These are phyloP conservation scores for Agaricus sinodeliciosus DNA, from an alignment of 768 basidiomycete species.

Conservation along the genomic window DNA sequence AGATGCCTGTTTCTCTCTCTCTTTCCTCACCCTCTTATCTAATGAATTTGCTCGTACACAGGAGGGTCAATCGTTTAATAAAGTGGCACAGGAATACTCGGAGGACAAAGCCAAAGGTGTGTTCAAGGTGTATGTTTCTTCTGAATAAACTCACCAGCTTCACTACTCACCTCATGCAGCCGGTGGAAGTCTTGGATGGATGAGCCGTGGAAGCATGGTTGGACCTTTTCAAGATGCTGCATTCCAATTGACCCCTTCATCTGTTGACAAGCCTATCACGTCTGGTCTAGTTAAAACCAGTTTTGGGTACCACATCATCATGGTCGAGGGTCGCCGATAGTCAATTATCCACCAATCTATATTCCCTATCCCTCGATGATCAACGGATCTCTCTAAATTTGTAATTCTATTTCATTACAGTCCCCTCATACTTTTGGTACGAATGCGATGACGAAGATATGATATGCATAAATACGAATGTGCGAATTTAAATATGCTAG, in stretches of 20 bases:
- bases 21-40: not conserved
- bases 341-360: no score
- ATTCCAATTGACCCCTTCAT: constrained; percentile 72
- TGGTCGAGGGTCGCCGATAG: constrained; percentile 73
- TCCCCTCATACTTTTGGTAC: not conserved
- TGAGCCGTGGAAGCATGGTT: constrained; percentile 83
- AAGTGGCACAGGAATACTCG: constrained; percentile 85
- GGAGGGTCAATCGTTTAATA: constrained; percentile 81
- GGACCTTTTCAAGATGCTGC: constrained; percentile 88
- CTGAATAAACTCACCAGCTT: not conserved
- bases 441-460: not conserved
- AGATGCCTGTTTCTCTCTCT: constrained; percentile 1
- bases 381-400: not conserved
- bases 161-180: constrained; percentile 31
- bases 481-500: no score
- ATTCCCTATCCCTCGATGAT: no score
- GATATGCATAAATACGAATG: not conserved
- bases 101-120: constrained; percentile 87
- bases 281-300: constrained; percentile 77
- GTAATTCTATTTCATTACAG: not conserved
- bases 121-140: constrained; percentile 4
- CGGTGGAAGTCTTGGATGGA: constrained; percentile 85
- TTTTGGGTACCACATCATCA: constrained; percentile 85
- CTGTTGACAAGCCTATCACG: constrained; percentile 68
- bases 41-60: constrained; percentile 11